Conservation (phyloP, 768 basidiomycete species). For the Lactifluus volemus region DNA sequence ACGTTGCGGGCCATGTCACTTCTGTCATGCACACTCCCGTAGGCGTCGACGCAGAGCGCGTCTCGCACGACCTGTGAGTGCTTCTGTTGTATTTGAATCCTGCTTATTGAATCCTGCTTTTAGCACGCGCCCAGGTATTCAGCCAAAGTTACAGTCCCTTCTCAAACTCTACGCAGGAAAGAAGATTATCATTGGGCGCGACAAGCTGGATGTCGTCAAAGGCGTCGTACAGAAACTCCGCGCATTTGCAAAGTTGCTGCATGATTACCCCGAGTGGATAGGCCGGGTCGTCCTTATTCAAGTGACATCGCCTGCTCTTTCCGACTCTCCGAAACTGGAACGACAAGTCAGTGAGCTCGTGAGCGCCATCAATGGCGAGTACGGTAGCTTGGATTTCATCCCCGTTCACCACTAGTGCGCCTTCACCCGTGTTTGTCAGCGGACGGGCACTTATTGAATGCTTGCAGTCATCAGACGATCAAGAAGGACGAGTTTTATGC, state of each 20-base stretch:
- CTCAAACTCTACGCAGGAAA: conserved; percentile 84
- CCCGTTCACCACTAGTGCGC: conserved; percentile 97
- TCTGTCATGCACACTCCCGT: conserved; percentile 88
- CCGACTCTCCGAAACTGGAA: conserved; percentile 90
- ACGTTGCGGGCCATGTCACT: conserved; percentile 79
- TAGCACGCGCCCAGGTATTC: conserved; percentile 68
- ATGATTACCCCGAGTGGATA: conserved; percentile 92
- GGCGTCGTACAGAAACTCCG: conserved; percentile 97
- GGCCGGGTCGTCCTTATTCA: conserved; percentile 84
- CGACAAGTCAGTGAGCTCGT: conserved; percentile 90
- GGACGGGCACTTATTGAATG: neutral
- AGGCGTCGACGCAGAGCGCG: conserved; percentile 88
- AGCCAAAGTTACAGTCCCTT: conserved; percentile 85
- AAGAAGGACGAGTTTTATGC: conserved; percentile 99
- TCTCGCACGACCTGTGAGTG: conserved; percentile 63
- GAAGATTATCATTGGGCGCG: conserved; percentile 96
- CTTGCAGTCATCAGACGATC: conserved; percentile 80
- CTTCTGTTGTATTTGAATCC: conserved; percentile 20
- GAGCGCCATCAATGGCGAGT: conserved; percentile 91
- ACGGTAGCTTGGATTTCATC: conserved; percentile 89
- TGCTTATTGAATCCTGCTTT: neutral
- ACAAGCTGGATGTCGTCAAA: conserved; percentile 98
- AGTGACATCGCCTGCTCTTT: conserved; percentile 88
- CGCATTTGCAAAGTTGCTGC: conserved; percentile 90
- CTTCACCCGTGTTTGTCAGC: neutral